A percentile compares a stretch with the other conserved stretches of the same genome.
phyloP scores from a whole-genome alignment of 2,329 filamentous ascomycete genomes.

The Pestalotiopsis sp. region DNA sequence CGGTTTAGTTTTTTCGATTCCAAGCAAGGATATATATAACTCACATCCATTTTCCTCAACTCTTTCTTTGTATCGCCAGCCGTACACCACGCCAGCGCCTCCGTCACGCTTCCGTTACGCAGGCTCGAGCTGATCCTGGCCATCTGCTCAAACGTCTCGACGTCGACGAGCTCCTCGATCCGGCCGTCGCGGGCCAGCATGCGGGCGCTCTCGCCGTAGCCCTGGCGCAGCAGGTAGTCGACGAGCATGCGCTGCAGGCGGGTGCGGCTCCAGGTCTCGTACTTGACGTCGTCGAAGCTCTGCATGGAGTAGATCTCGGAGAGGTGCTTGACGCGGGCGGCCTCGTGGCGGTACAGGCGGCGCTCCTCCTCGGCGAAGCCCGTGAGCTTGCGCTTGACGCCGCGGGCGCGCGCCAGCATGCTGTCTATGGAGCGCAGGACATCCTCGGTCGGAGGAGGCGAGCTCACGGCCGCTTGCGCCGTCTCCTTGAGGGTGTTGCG shows the following conservation, averaged over 20 bases:
- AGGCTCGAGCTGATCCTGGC: conserved; percentile 77
- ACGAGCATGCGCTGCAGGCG: conserved; percentile 83
- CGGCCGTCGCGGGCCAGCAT: conserved; percentile 74
- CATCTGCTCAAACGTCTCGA: conserved; percentile 85
- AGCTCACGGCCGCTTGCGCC: conserved; percentile 68
- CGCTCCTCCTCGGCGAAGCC: conserved; percentile 78
- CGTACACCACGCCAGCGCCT: conserved; percentile 86
- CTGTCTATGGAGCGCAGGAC: conserved; percentile 80
- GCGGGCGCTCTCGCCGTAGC: conserved; percentile 77
- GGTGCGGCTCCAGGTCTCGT: conserved; percentile 85
- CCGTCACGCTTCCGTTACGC: conserved; percentile 68
- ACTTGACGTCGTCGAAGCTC: conserved; percentile 86
- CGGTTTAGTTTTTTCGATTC: conserved; percentile 6
- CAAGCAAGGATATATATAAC: conserved; percentile 25
- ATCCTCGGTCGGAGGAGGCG: conserved; percentile 64
- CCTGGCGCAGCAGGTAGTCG: conserved; percentile 87
- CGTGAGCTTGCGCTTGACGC: conserved; percentile 84
- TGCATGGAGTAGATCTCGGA: conserved; percentile 79
- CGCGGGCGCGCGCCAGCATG: conserved; percentile 84
- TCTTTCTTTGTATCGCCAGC: conserved; percentile 83
- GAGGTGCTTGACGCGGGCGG: conserved; percentile 78
- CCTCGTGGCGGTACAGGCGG: conserved; percentile 73
- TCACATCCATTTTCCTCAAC: conserved; percentile 81
- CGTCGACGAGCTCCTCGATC: conserved; percentile 82
- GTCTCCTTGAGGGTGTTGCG: conserved; percentile 64